Evolutionary conservation across 1,284 basidiomycete genomes (phyloP), one percentile per base, ranked within the genome.

Genomic region (Tilletia setariae): DNA sequence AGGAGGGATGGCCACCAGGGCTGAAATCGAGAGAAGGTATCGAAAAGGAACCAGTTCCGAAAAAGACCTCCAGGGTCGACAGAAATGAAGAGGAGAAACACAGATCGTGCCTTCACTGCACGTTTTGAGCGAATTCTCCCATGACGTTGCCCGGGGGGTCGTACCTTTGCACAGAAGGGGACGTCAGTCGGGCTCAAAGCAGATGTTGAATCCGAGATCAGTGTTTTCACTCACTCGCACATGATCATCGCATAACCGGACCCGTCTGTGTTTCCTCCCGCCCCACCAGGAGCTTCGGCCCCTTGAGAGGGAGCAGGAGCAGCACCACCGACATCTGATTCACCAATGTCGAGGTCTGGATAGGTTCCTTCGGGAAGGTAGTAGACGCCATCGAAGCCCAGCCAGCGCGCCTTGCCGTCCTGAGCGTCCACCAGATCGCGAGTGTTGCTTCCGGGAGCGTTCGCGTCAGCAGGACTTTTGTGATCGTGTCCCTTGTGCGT

Each of bases 61-160:
- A 40, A 40, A 6, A 11, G 35, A 40, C 35, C 35, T 40, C 35
- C 35, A 40, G 35, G 35, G 35, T 40, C 35, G 35, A 40, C 35
- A 40, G 35, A 11, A 40, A 6, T 40, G 35, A 6, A 40, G 11
- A 11, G 11, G 11, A 40, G 35, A 40, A 40, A 40, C 35, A 40
- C 35, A 11, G 35, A 4, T 11, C 6, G 6, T 11, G 6, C 4
- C 11, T 40, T 40, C 35, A 40, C 35, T 61, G 28, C 56, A 63
- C 62, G 40, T 63, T 63, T 16, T 40, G 21, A 19, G 11, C 42
- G 23, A 63, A 63, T 42, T 63, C 62, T 35, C 62, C 62, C 62
- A 23, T 28, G 42, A 63, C 42, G n/a, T 63, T 63, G 2, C 62
- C 62, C 16, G 62, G 30, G 16, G 62, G 62, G 13, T 25, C 40